A percentile compares a stretch with the other conserved stretches of the same genome.
Evolutionary conservation across 2,329 filamentous ascomycete genomes (phyloP).

Genomic region (Fusarium kyushuense): DNA sequence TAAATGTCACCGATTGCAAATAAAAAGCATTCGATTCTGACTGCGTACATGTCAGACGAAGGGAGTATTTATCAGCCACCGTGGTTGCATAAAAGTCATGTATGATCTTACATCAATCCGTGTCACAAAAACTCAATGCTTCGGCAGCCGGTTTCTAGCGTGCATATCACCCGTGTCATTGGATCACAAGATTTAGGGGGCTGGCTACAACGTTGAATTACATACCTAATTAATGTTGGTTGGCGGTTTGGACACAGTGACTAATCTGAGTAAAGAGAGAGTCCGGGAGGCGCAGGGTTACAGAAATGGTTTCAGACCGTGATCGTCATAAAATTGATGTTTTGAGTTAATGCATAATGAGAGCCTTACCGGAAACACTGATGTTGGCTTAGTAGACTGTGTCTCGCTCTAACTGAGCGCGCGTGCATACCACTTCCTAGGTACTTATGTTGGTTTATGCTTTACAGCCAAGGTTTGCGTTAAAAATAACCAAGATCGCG

Average conservation of each 20-base stretch:
- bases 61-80: not conserved
- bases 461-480: not conserved
- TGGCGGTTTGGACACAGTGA: slow-evolving; percentile 3
- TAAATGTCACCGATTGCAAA: slow-evolving; percentile 17
- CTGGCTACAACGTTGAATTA: slow-evolving; percentile 6
- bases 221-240: not conserved
- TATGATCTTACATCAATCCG: not conserved
- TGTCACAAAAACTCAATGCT: slow-evolving; percentile 21
- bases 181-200: not conserved
- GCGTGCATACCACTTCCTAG: not conserved
- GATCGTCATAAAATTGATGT: slow-evolving; percentile 2
- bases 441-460: not conserved
- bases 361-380: not conserved
- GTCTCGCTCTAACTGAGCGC: slow-evolving; percentile 1
- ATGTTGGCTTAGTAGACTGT: not conserved
- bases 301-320: slow-evolving; percentile 10
- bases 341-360: slow-evolving; percentile 6
- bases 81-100: not conserved
- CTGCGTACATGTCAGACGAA: not conserved
- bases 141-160: slow-evolving; percentile 14
- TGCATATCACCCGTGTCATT: slow-evolving; percentile 6
- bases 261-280: not conserved
- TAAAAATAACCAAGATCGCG: not conserved
- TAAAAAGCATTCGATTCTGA: slow-evolving; percentile 3
- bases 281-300: slow-evolving; percentile 7